Conservation (phyloP, 2,329 filamentous ascomycete genomes). For the Myriangium duriaei region DNA sequence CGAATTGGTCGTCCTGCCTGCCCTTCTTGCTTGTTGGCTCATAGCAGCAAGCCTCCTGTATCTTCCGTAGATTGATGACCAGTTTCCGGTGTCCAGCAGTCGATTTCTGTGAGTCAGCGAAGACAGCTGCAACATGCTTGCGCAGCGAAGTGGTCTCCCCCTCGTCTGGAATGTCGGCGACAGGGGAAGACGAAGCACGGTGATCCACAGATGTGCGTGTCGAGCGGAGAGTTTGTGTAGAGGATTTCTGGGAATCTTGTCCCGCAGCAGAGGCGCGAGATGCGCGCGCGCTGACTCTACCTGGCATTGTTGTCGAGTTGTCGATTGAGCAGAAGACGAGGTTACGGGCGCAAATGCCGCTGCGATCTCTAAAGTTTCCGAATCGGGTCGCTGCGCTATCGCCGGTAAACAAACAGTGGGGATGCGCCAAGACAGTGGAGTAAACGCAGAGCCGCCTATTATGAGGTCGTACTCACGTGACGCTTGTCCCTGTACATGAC, state of each 20-base stretch:
- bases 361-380: neutral
- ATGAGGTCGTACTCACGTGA: no score
- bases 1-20: conserved; percentile 51
- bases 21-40: conserved; percentile 41
- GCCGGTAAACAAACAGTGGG: conserved; percentile 9
- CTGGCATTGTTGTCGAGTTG: conserved; percentile 1
- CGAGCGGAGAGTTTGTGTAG: conserved; percentile 6
- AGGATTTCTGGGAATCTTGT: conserved; percentile 1
- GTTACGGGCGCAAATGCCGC: neutral
- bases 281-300: conserved; percentile 6
- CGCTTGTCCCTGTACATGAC: neutral
- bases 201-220: conserved; percentile 4
- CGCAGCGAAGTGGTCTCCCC: conserved; percentile 58
- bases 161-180: conserved; percentile 52
- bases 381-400: conserved; percentile 6
- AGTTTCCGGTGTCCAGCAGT: conserved; percentile 85
- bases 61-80: conserved; percentile 72
- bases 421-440: no score
- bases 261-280: conserved; percentile 3
- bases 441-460: no score
- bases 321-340: neutral
- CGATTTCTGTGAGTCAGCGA: conserved; percentile 61
- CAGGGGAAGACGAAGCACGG: conserved; percentile 15
- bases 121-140: conserved; percentile 51
- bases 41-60: conserved; percentile 71